Evolutionary conservation across 108 stramenopile species (phyloP), one percentile per base, ranked within the genome.

Genomic region (Cyclotella distinguenda): DNA sequence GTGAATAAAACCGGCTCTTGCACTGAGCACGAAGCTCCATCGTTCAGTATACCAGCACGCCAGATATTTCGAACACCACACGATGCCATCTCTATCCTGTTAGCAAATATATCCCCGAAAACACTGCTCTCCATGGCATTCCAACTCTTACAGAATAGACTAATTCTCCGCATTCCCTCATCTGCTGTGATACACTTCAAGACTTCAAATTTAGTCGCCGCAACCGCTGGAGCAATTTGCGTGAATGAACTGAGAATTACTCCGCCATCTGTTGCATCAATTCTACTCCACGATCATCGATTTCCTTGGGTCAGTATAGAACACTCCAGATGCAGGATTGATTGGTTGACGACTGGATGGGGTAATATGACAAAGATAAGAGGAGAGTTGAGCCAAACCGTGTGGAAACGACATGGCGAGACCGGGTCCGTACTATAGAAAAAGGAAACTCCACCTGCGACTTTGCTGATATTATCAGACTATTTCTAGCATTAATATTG

Each of bases 291-390:
- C 22, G 38, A 27, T 56, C 36, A 43, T 19, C 25, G 3, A 10
- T 19, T 10, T 32, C 60, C 60, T 7, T 62, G 60, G 60, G 8
- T 62, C 0, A 45, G 25, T 11, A 62, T 62, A 16, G 60, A 62
- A 0, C 18, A 62, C 31, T 45, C 34, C 16, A 46, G 48, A 48
- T 62, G 60, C 25, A 48, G n/a, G 31, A 46, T 62, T 34, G 60
- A 62, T 9, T 23, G 46, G 21, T 33, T 62, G 45, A n/a, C 60
- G 6, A 62, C 46, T 34, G 60, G 60, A 5, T 62, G 60, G 60
- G 27, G 60, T 9, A 31, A 62, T 34, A 34, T 32, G 0, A 34
- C 45, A 5, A 47, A 48, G 46, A 48, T 62, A 12, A 34, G 60
- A 62, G 31, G 30, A 16, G 60, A 62, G 6, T 21, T 62, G 31